These are phyloP conservation scores for Chrysanthemum makinoi DNA, from an alignment of 129 eudicot species.

Conservation along the genomic window DNA sequence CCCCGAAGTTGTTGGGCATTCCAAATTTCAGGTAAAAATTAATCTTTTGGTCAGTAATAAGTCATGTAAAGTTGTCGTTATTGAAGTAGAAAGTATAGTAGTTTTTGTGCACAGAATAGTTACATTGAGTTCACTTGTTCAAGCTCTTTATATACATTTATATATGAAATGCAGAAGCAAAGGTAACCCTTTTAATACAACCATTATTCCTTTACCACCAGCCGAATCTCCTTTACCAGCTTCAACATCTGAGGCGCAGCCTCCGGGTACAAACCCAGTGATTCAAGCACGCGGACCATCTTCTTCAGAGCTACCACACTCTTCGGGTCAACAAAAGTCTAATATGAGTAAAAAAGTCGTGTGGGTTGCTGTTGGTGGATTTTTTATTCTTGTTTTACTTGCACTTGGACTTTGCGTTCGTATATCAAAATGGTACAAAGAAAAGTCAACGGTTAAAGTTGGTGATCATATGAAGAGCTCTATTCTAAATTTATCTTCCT, in stretches of 20 bases:
- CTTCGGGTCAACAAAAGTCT: slow-evolving; percentile 25
- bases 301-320: slow-evolving; percentile 22
- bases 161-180: slow-evolving; percentile 44
- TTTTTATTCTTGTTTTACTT: slow-evolving; percentile 38
- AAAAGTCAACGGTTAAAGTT: slow-evolving; percentile 32
- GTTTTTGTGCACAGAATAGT: not conserved
- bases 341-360: slow-evolving; percentile 23
- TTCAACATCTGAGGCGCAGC: slow-evolving; percentile 39
- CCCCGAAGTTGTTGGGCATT: slow-evolving; percentile 49
- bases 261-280: slow-evolving; percentile 32
- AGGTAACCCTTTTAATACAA: slow-evolving; percentile 84
- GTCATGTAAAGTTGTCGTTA: not conserved
- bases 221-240: slow-evolving; percentile 42
- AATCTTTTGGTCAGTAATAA: not conserved
- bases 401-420: slow-evolving; percentile 48
- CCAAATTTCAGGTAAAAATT: slow-evolving; percentile 65
- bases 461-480: slow-evolving; percentile 28
- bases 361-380: slow-evolving; percentile 45
- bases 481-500: slow-evolving; percentile 27
- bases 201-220: slow-evolving; percentile 59
- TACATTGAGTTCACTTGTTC: not conserved
- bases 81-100: not conserved
- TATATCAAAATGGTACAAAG: slow-evolving; percentile 45
- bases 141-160: not conserved
- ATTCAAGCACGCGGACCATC: slow-evolving; percentile 38